Percentiles rank a stretch among this genome's conserved stretches.
Conservation (phyloP, 257 asterid species). For the Solanum virginianum region DNA sequence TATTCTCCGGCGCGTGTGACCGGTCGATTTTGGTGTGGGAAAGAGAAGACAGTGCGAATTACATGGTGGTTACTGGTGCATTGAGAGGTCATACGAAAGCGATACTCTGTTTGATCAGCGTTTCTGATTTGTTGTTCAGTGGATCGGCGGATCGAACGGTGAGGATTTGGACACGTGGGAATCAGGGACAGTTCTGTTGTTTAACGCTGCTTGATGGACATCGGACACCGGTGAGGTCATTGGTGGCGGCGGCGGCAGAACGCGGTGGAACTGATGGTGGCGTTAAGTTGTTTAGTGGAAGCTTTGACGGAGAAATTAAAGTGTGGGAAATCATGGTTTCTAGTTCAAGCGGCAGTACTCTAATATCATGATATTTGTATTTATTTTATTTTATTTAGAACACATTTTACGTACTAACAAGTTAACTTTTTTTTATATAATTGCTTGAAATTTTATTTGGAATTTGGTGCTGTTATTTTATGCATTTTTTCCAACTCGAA, state of each 20-base stretch:
- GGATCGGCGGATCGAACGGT: conserved; percentile 89
- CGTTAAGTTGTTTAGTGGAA: conserved; percentile 68
- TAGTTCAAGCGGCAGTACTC: neutral
- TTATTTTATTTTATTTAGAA: neutral
- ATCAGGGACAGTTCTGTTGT: conserved; percentile 47
- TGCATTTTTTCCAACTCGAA: neutral
- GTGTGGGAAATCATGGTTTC: conserved; percentile 48
- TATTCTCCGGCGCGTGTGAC: conserved; percentile 79
- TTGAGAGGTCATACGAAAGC: conserved; percentile 69
- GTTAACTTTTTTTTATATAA: neutral
- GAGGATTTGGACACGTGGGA: conserved; percentile 61
- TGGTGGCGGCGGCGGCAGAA: conserved; percentile 23
- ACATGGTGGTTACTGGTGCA: conserved; percentile 75
- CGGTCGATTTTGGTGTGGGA: conserved; percentile 94
- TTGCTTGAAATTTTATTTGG: neutral
- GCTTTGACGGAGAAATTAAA: conserved; percentile 78
- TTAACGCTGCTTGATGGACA: conserved; percentile 69
- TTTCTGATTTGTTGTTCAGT: conserved; percentile 45
- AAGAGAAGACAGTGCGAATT: conserved; percentile 63
- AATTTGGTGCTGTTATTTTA: neutral
- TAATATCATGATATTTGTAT: neutral
- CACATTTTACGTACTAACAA: neutral
- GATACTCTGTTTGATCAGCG: conserved; percentile 47
- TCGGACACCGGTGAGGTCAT: conserved; percentile 60
- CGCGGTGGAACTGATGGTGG: conserved; percentile 13